phyloP scores from a whole-genome alignment of 164 flowering plant genomes.

The Cinnamomum micranthum region DNA sequence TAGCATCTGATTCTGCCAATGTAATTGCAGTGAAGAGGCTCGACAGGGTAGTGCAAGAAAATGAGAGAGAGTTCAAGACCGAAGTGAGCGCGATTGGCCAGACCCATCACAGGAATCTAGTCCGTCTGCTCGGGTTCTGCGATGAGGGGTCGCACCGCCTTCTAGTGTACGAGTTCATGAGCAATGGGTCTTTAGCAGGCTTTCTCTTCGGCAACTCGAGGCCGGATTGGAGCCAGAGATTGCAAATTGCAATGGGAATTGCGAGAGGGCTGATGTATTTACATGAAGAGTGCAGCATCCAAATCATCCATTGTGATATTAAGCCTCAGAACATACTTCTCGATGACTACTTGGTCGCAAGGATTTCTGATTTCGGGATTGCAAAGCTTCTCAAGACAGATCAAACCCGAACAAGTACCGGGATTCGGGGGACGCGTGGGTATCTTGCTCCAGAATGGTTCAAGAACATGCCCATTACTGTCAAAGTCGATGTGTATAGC shows the following conservation, averaged over 20 bases:
- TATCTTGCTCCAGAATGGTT: slow-evolving; percentile 16
- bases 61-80: slow-evolving; percentile 6
- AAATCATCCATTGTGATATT: slow-evolving; percentile 21
- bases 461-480: slow-evolving; percentile 10
- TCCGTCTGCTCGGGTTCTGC: slow-evolving; percentile 18
- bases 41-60: not conserved
- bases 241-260: slow-evolving; percentile 15
- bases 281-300: slow-evolving; percentile 17
- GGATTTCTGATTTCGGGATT: slow-evolving; percentile 17
- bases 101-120: slow-evolving; percentile 27
- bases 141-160: slow-evolving; percentile 11
- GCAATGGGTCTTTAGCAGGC: slow-evolving; percentile 12
- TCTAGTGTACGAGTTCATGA: slow-evolving; percentile 18
- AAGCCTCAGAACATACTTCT: slow-evolving; percentile 24
- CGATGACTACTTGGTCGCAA: slow-evolving; percentile 9
- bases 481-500: slow-evolving; percentile 22
- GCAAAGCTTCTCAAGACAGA: slow-evolving; percentile 16
- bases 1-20: not conserved
- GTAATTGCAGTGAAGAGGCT: slow-evolving; percentile 2
- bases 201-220: slow-evolving; percentile 13
- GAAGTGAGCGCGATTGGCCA: slow-evolving; percentile 22
- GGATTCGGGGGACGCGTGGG: slow-evolving; percentile 18
- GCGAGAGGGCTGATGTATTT: slow-evolving; percentile 18
- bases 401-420: slow-evolving; percentile 17
- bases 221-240: slow-evolving; percentile 12